Base-by-base conservation (phyloP, 495 filamentous ascomycete genomes). In the Lasiosphaeris hirsuta region DNA sequence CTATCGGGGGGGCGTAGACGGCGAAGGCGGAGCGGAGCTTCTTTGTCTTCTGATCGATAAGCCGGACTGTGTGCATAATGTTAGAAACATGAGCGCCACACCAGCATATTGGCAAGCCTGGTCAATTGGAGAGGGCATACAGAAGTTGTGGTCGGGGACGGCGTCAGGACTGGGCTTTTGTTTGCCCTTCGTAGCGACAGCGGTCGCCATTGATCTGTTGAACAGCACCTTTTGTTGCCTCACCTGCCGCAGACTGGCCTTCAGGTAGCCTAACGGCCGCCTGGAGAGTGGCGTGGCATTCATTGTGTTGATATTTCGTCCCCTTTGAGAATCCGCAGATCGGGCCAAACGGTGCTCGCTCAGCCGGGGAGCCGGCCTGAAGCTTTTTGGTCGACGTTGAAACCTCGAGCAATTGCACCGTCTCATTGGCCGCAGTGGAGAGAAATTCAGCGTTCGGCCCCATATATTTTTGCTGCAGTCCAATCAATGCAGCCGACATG, bases 251-350 rank as follows among this genome's bases (percentile, higher is more conserved):
- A 85, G 64, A 58, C 81, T 68, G 18, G 81, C 75, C 72, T 85
- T 84, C 72, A 86, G 82, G 75, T 83, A 84, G 81, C 81, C 79
- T 76, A 87, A 74, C 57, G 81, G 86, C 84, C 84, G 84, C 70
- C 84, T 51, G 45, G 56, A 68, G 54, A 80, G 72, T 59, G 75
- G 73, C 58, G 80, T 68, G 51, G 72, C 75, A 67, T 86, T 84
- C 87, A 89, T 89, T 51, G 63, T 74, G 65, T 40, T 45, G 60
- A 19, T 53, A 14, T 57, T 55, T 62, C 38, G 41, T 61, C 18
- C 43, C 53, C 54, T 30, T 44, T 15, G 42, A 46, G 57, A 57
- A 18, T 55, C 42, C 34, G 33, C 23, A 30, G 45, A 17, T 56
- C 44, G 52, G 18, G 34, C n/a, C n/a, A n/a, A n/a, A n/a, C n/a